Percentiles rank a stretch among this genome's conserved stretches.
phyloP scores from a whole-genome alignment of 768 basidiomycete species.

The Agaricus bisporus region DNA sequence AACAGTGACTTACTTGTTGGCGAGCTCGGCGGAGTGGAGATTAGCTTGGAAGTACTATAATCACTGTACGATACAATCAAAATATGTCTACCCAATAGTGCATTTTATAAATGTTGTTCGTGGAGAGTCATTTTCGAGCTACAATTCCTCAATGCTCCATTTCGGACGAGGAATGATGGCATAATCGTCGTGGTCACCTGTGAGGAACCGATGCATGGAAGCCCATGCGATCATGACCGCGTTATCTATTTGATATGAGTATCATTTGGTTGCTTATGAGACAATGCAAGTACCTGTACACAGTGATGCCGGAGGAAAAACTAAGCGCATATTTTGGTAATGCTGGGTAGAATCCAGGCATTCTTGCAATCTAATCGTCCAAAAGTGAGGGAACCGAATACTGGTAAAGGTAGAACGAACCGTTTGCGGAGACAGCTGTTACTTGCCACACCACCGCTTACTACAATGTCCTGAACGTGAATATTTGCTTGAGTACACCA shows the following conservation, averaged over 20 bases:
- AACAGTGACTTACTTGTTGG: not conserved
- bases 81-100: not conserved
- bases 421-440: constrained; percentile 64
- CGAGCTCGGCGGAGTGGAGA: not conserved
- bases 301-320: constrained; percentile 71
- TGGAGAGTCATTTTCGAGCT: not conserved
- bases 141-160: constrained; percentile 71
- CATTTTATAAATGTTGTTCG: not conserved
- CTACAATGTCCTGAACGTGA: constrained; percentile 55
- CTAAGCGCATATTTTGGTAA: constrained; percentile 32
- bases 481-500: constrained; percentile 38
- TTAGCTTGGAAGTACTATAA: not conserved
- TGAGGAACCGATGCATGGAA: constrained; percentile 73
- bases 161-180: constrained; percentile 54
- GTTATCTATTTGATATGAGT: constrained; percentile 55
- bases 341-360: constrained; percentile 1
- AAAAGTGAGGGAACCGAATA: not conserved
- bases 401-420: constrained; percentile 29
- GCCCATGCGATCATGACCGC: constrained; percentile 97
- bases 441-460: constrained; percentile 92
- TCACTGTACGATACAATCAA: no score
- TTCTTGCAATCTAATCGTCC: constrained; percentile 21
- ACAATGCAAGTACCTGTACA: constrained; percentile 63
- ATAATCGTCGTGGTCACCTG: constrained; percentile 55
- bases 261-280: not conserved